Percentiles rank a stretch among this genome's conserved stretches.
phyloP scores from a whole-genome alignment of 306 rosid species.

The Cicer bijugum region DNA sequence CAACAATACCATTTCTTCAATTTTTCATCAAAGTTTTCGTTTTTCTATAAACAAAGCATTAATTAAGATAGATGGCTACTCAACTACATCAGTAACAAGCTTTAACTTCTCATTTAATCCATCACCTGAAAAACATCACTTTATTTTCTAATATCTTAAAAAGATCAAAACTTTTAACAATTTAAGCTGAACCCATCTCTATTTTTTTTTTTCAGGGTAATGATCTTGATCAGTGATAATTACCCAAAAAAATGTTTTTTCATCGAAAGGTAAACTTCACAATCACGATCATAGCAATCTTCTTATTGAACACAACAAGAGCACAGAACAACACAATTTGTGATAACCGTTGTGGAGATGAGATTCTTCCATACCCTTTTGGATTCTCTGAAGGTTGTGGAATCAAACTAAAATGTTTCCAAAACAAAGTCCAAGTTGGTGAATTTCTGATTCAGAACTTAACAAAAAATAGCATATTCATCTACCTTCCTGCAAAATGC shows the following conservation, averaged over 20 bases:
- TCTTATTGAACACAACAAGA: conserved; percentile 40
- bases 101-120: conserved; percentile 57
- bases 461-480: conserved; percentile 54
- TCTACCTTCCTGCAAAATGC: conserved; percentile 60
- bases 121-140: background rate
- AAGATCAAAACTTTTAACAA: background rate
- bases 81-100: conserved; percentile 60
- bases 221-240: conserved; percentile 36
- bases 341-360: conserved; percentile 42
- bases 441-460: conserved; percentile 54
- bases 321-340: conserved; percentile 44
- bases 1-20: background rate
- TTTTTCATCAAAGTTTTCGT: conserved; percentile 19
- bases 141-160: conserved; percentile 24
- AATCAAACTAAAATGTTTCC: conserved; percentile 50
- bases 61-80: conserved; percentile 62
- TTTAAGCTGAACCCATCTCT: conserved; percentile 23
- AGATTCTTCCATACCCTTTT: conserved; percentile 62
- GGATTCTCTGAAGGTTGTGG: conserved; percentile 57
- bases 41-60: conserved; percentile 56
- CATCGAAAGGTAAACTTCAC: conserved; percentile 27
- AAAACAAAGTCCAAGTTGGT: conserved; percentile 39
- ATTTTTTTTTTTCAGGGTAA: conserved; percentile 33
- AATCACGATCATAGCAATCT: conserved; percentile 42
- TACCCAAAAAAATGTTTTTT: conserved; percentile 48